phyloP scores from a whole-genome alignment of 2,329 filamentous ascomycete species.

The Cladophialophora chaetospira region DNA sequence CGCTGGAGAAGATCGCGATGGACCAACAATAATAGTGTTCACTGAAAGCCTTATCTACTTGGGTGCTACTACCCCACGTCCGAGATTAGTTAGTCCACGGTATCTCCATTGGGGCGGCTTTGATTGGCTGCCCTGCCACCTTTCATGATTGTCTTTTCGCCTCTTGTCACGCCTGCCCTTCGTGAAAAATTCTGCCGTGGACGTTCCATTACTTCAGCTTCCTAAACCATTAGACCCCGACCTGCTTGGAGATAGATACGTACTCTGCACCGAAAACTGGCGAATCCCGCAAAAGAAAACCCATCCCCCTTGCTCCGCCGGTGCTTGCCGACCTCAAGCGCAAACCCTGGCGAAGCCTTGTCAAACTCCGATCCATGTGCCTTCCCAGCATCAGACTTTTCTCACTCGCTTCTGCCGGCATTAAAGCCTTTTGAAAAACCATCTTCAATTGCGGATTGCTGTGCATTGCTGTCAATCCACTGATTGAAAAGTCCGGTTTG shows the following conservation, averaged over 20 bases:
- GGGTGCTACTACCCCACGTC: neutral
- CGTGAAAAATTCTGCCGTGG: slow-evolving; percentile 18
- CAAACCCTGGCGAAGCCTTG: slow-evolving; percentile 26
- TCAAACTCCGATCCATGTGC: slow-evolving; percentile 13
- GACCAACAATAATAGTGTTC: slow-evolving; percentile 31
- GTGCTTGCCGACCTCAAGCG: slow-evolving; percentile 22
- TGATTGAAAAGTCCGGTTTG: neutral
- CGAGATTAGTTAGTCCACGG: slow-evolving; percentile 6
- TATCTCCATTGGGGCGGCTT: neutral
- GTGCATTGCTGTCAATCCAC: neutral
- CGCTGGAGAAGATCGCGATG: slow-evolving; percentile 30
- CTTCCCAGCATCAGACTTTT: slow-evolving; percentile 7
- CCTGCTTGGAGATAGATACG: neutral
- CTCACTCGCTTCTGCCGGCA: neutral
- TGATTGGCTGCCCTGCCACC: slow-evolving; percentile 21
- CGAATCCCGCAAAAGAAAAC: neutral
- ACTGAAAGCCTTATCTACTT: no score
- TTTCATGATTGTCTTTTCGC: slow-evolving; percentile 12
- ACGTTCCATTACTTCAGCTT: neutral
- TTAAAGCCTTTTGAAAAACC: no score
- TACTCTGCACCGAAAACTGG: neutral
- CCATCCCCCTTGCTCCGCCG: slow-evolving; percentile 10
- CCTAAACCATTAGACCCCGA: slow-evolving; percentile 5
- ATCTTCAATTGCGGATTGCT: no score
- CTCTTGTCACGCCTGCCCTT: neutral